A percentile compares a stretch with the other conserved stretches of the same genome.
These are phyloP conservation scores for Leptodontidium sp. DNA, from an alignment of 2,329 filamentous ascomycete species.

Conservation along the genomic window DNA sequence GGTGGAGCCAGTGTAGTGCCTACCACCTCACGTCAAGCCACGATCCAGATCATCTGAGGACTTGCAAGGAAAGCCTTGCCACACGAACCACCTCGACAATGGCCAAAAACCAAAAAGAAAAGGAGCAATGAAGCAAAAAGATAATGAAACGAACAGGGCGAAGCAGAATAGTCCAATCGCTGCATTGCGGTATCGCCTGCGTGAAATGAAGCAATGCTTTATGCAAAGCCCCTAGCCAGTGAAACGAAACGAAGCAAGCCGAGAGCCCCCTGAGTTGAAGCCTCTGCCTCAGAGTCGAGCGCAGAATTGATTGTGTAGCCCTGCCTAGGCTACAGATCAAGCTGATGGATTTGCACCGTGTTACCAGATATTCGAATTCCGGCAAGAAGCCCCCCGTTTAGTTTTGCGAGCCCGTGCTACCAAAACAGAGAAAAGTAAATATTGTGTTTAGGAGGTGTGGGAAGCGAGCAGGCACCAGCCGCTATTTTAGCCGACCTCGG, in stretches of 20 bases:
- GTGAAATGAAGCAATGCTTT: neutral
- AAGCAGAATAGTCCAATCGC: neutral
- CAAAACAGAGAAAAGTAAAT: neutral
- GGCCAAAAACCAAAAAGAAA: too few relatives aligned
- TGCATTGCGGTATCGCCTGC: neutral
- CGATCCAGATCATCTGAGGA: too few relatives aligned
- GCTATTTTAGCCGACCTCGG: neutral
- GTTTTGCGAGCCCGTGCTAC: neutral
- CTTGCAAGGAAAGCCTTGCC: too few relatives aligned
- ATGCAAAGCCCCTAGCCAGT: neutral
- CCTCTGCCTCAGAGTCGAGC: neutral
- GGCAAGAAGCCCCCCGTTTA: neutral
- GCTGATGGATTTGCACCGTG: neutral
- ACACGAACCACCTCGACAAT: too few relatives aligned
- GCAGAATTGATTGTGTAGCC: too few relatives aligned
- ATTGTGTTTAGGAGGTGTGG: neutral
- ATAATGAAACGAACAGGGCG: neutral
- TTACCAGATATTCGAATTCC: neutral
- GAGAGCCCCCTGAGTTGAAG: neutral
- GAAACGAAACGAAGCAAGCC: neutral
- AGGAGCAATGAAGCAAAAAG: neutral
- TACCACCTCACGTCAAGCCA: too few relatives aligned
- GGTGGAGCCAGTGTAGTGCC: too few relatives aligned
- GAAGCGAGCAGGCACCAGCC: neutral
- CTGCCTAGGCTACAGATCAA: neutral